Evolutionary conservation across 208 protist species (phyloP).

Genomic region (Wallacemonas sp.): DNA sequence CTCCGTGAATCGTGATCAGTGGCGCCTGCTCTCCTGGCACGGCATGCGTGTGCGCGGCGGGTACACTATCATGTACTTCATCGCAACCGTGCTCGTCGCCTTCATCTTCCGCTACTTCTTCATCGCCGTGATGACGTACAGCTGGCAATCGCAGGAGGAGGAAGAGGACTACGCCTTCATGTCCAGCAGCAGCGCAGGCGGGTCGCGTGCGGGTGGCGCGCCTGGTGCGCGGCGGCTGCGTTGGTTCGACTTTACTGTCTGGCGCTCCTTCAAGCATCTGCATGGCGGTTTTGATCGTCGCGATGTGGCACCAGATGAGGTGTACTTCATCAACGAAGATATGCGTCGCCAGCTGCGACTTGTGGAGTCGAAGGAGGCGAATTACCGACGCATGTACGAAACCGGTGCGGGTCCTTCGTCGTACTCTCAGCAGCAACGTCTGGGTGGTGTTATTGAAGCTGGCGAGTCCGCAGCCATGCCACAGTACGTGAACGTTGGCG

Average conservation of each 20-base stretch:
- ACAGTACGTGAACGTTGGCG: slow-evolving; percentile 82
- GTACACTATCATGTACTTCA: slow-evolving; percentile 90
- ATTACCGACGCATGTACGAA: slow-evolving; percentile 40
- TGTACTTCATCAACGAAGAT: slow-evolving; percentile 87
- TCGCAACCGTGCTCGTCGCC: slow-evolving; percentile 67
- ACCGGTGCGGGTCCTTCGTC: neutral
- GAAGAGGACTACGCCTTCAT: slow-evolving; percentile 53
- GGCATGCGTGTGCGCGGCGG: slow-evolving; percentile 78
- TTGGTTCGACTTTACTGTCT: slow-evolving; percentile 91
- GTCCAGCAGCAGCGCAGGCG: slow-evolving; percentile 26
- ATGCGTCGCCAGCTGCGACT: slow-evolving; percentile 84
- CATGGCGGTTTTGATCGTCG: slow-evolving; percentile 87
- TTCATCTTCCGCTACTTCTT: slow-evolving; percentile 88
- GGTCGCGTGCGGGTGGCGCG: too few relatives aligned
- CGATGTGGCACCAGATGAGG: slow-evolving; percentile 87
- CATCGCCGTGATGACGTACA: slow-evolving; percentile 83
- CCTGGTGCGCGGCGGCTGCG: slow-evolving; percentile 34
- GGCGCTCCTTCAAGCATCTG: slow-evolving; percentile 92
- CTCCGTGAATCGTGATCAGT: slow-evolving; percentile 81
- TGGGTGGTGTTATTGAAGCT: slow-evolving; percentile 10
- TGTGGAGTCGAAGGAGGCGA: slow-evolving; percentile 73
- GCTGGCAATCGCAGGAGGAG: slow-evolving; percentile 82
- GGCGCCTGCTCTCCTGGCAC: slow-evolving; percentile 85
- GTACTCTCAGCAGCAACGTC: too few relatives aligned
- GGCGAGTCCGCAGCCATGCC: slow-evolving; percentile 26